These are phyloP conservation scores for Monilinia vaccinii-corymbosi DNA, from an alignment of 2,329 filamentous ascomycete species.

Conservation along the genomic window DNA sequence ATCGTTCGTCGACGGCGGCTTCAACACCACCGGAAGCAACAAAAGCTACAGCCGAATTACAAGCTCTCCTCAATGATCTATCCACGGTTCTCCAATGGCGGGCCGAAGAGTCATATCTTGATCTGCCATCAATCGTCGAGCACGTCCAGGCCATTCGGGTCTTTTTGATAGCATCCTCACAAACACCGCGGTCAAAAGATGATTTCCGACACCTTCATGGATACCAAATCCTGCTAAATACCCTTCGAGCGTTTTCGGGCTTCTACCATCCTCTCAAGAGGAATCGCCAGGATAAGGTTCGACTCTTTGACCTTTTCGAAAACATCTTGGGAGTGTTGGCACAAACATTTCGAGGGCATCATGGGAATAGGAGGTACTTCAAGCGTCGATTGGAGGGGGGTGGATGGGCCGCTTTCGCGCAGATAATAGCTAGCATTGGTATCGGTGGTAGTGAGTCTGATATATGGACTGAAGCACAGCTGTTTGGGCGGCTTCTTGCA, in stretches of 20 bases:
- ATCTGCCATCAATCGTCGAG: constrained; percentile 28
- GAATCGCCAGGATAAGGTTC: constrained; percentile 51
- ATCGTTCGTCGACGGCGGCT: constrained; percentile 55
- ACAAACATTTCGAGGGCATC: constrained; percentile 56
- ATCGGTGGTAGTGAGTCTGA: constrained; percentile 58
- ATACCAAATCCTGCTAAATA: constrained; percentile 63
- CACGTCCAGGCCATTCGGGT: constrained; percentile 25
- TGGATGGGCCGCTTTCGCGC: constrained; percentile 70
- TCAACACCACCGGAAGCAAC: constrained; percentile 46
- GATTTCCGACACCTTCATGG: constrained; percentile 74
- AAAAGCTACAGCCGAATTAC: constrained; percentile 52
- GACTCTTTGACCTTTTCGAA: constrained; percentile 61
- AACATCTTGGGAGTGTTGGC: constrained; percentile 65
- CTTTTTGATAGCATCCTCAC: constrained; percentile 33
- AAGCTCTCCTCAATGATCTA: constrained; percentile 41
- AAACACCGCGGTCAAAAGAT: constrained; percentile 53
- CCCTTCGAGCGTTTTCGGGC: constrained; percentile 62
- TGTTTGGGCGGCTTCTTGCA: constrained; percentile 74
- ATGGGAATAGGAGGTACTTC: constrained; percentile 85
- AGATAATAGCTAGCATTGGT: constrained; percentile 60
- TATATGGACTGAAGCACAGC: constrained; percentile 56
- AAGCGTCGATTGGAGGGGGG: constrained; percentile 63
- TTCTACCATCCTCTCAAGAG: constrained; percentile 63
- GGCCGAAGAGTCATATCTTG: constrained; percentile 23
- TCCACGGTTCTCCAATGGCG: constrained; percentile 29